Evolutionary conservation across 1,284 basidiomycete genomes (phyloP).

Genomic region (Peniophora sp.): DNA sequence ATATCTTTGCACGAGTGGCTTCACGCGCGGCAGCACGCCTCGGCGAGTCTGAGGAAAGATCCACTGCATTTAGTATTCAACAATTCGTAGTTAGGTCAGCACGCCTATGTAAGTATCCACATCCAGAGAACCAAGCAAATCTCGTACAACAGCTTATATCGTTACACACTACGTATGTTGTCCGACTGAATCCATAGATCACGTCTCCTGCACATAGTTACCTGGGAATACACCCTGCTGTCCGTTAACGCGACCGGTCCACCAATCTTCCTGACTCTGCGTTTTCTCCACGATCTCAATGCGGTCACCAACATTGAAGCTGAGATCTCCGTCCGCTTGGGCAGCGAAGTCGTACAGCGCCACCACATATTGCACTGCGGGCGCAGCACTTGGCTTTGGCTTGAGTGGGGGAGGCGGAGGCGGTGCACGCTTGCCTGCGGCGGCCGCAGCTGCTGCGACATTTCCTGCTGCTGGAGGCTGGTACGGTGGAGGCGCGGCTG

Average conservation of each 20-base stretch:
- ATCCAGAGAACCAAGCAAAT: no score
- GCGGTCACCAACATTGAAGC: constrained; percentile 86
- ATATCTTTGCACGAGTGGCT: no score
- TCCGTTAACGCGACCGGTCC: constrained; percentile 89
- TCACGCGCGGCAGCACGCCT: no score
- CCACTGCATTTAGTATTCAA: no score
- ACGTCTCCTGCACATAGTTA: constrained; percentile 34
- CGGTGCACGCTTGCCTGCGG: constrained; percentile 69
- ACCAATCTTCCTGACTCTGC: constrained; percentile 91
- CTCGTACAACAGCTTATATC: not conserved
- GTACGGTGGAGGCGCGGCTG: constrained; percentile 55
- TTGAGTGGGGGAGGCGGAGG: constrained; percentile 85
- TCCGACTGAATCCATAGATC: not conserved
- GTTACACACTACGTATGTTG: constrained; percentile 3
- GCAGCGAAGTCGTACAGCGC: constrained; percentile 95
- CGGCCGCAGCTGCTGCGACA: constrained; percentile 25
- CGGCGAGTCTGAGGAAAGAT: no score
- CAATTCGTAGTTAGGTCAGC: no score
- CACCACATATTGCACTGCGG: constrained; percentile 71
- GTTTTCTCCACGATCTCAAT: constrained; percentile 91
- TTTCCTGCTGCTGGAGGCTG: constrained; percentile 32
- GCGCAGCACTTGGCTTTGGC: constrained; percentile 69
- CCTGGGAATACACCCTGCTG: constrained; percentile 92
- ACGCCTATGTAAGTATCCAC: no score
- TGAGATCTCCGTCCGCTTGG: constrained; percentile 89